Base-by-base conservation (phyloP, 441 rosid genomes). In the Syzygium malaccense region DNA sequence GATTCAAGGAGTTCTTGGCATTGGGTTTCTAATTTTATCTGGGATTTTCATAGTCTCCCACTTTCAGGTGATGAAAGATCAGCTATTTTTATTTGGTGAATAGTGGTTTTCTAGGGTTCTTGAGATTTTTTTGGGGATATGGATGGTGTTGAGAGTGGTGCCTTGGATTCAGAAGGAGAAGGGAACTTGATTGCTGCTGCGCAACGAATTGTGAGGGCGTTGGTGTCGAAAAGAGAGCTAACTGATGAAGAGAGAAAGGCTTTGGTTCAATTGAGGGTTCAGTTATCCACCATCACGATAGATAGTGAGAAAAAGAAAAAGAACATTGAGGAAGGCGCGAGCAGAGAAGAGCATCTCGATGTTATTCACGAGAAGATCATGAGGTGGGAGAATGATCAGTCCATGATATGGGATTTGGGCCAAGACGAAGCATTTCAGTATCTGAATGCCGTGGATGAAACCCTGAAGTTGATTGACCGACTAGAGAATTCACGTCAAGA, bases 381-480 rank as follows among this genome's bases (percentile, higher is more conserved):
- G 94, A 93, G 89, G 53, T 91, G 98, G 92, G 98, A 96, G 89
- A 88, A 92, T 0, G 98, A 94, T 91, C 95, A 96, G 89, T 93
- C 97, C 3, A 95, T 95, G 96, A 95, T 96, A 62, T 97, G 98
- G 98, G 96, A 96, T 80, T 92, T 90, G 0, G 96, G 97, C 78
- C 92, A 91, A 7, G 92, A 92, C 62, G 96, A 94, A 92, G 95
- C 93, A 60, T 56, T 25, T 48, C 92, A 94, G 55, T 98, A 93
- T 90, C 88, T 98, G 37, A 89, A 93, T 91, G 93, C 95, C 28
- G 95, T 90, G 26, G 93, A 94, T 86, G 99, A 95, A 86, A 92
- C 93, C 64, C 89, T 92, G 85, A 92, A 88, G 85, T 91, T 95
- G 95, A 93, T 91, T 7, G 95, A 93, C 86, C 90, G 84, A 89